Evolutionary conservation across 164 flowering plant genomes (phyloP).

Genomic region (Berberis vulgaris): DNA sequence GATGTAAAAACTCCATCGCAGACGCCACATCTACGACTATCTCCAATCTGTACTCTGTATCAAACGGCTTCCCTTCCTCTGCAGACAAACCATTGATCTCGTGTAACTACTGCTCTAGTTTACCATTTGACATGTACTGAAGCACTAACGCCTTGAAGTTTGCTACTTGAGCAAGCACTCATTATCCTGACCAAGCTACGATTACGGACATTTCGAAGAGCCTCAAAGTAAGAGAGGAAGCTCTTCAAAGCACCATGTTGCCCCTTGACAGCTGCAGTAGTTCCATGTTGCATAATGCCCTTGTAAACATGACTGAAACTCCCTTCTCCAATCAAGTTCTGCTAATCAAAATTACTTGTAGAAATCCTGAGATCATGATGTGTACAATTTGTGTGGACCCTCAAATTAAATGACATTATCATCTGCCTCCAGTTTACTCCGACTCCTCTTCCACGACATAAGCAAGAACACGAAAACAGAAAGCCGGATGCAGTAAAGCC

Average conservation of each 20-base stretch:
- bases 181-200: constrained; percentile 20
- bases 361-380: constrained; percentile 13
- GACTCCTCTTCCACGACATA: too few species aligned
- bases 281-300: constrained; percentile 12
- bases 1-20: constrained; percentile 27
- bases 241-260: constrained; percentile 16
- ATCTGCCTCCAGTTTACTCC: not conserved
- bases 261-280: constrained; percentile 15
- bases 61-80: not conserved
- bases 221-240: constrained; percentile 20
- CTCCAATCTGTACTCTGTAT: constrained; percentile 12
- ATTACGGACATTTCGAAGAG: constrained; percentile 14
- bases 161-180: constrained; percentile 17
- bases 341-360: constrained; percentile 9
- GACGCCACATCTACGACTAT: constrained; percentile 22
- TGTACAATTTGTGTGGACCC: constrained; percentile 7
- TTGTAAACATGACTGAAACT: constrained; percentile 19
- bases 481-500: too few species aligned
- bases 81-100: not conserved
- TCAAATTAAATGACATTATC: constrained; percentile 1
- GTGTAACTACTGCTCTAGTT: constrained; percentile 18
- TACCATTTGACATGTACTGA: constrained; percentile 23
- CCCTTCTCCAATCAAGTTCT: constrained; percentile 20
- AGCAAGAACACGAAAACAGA: too few species aligned
- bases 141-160: constrained; percentile 20